Conservation (phyloP, 1,284 basidiomycete genomes). For the Coniferiporia sulphurascens region DNA sequence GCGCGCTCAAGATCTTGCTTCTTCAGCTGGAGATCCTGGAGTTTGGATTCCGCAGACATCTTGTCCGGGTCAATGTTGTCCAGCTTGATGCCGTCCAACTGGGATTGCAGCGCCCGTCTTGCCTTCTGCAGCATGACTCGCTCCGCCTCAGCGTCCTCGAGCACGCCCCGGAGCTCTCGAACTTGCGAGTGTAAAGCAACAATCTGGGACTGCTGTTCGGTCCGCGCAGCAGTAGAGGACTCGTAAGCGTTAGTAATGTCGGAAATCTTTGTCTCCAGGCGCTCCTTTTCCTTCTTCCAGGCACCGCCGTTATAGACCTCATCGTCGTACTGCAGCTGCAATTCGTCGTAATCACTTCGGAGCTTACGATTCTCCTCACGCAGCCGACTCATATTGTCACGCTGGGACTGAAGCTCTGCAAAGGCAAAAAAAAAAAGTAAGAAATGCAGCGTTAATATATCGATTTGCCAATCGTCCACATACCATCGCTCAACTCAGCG, state of each 20-base stretch:
- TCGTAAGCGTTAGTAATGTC: constrained; percentile 79
- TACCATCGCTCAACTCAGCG: constrained; percentile 74
- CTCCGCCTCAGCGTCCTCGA: constrained; percentile 83
- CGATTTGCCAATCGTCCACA: constrained; percentile 3
- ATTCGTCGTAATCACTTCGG: constrained; percentile 71
- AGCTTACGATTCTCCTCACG: constrained; percentile 78
- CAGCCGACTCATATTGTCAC: constrained; percentile 66
- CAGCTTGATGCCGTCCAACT: constrained; percentile 74
- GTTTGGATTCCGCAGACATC: constrained; percentile 67
- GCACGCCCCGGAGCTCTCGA: constrained; percentile 70
- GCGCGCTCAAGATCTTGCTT: constrained; percentile 78
- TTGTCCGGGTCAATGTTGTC: constrained; percentile 68
- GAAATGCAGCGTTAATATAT: not conserved
- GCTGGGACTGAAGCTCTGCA: constrained; percentile 68
- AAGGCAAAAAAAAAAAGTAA: constrained; percentile 8
- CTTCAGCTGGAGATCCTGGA: constrained; percentile 70
- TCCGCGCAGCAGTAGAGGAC: constrained; percentile 63
- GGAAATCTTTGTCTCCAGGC: constrained; percentile 74
- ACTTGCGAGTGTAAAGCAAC: constrained; percentile 80
- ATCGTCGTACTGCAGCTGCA: constrained; percentile 72
- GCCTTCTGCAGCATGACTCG: constrained; percentile 76
- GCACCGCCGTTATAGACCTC: constrained; percentile 72
- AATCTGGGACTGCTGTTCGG: constrained; percentile 80
- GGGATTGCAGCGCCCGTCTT: constrained; percentile 73
- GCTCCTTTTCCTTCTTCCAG: constrained; percentile 85